These are phyloP conservation scores for Mycosphaerella sp. DNA, from an alignment of 2,329 filamentous ascomycete genomes.

Conservation along the genomic window DNA sequence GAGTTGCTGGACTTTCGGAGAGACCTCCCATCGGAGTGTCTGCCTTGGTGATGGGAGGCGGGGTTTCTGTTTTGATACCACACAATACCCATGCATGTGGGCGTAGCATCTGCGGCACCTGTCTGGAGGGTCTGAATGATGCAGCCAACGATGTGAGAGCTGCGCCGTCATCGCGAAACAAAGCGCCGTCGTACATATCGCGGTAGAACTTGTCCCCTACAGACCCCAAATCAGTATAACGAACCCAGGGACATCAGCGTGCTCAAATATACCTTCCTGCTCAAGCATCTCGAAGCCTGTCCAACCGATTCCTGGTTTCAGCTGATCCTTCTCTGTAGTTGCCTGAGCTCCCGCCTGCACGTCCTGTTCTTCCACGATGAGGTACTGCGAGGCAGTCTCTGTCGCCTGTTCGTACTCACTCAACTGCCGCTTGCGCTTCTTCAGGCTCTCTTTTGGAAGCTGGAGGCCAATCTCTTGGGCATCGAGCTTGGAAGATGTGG, in stretches of 20 bases:
- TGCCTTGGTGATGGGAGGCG: too few species aligned
- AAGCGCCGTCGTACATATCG: background rate
- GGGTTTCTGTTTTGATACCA: background rate
- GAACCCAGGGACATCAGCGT: background rate
- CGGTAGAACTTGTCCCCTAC: background rate
- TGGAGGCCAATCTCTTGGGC: background rate
- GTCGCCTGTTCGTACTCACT: background rate
- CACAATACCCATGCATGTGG: background rate
- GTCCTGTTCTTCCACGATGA: background rate
- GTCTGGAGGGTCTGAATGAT: background rate
- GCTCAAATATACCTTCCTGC: background rate
- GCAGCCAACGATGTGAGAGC: background rate
- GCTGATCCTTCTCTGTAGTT: background rate
- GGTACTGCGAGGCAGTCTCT: background rate
- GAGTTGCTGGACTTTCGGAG: background rate
- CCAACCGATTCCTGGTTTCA: too few species aligned
- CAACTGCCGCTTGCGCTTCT: background rate
- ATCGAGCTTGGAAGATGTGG: background rate
- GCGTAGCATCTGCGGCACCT: background rate
- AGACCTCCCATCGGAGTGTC: background rate
- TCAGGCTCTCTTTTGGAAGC: background rate
- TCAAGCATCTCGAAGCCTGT: background rate
- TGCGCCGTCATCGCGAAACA: background rate
- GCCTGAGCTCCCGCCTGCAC: too few species aligned
- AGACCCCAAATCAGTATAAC: background rate